phyloP scores from a whole-genome alignment of 441 rosid species.

The Bruguiera hainesii region DNA sequence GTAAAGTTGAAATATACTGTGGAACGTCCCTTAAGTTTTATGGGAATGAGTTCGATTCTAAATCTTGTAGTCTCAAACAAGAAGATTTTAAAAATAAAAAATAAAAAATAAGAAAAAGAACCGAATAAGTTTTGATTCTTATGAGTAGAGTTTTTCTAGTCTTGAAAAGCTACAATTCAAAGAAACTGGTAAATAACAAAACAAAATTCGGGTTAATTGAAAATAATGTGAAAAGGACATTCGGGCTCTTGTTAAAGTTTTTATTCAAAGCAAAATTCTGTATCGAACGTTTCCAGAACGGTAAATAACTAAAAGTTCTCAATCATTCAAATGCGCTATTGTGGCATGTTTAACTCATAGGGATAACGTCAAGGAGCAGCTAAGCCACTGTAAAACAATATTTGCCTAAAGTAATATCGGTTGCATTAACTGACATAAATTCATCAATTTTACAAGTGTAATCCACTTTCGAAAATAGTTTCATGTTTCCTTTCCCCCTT shows the following conservation, averaged over 20 bases:
- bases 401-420: not conserved
- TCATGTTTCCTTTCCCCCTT: not conserved
- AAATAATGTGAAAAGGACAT: not conserved
- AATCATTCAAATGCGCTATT: not conserved
- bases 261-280: not conserved
- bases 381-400: too few relatives aligned
- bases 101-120: too few relatives aligned
- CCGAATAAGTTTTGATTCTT: too few relatives aligned
- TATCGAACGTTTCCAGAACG: not conserved
- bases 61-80: too few relatives aligned
- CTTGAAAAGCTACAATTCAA: too few relatives aligned
- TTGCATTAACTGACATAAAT: not conserved
- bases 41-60: too few relatives aligned
- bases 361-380: too few relatives aligned
- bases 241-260: not conserved
- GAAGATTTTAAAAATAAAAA: too few relatives aligned
- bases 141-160: too few relatives aligned
- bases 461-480: not conserved
- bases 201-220: not conserved
- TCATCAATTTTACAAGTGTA: not conserved
- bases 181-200: not conserved
- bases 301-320: not conserved
- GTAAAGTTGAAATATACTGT: too few relatives aligned
- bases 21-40: too few relatives aligned
- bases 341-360: too few relatives aligned